Percentiles rank a stretch among this genome's conserved stretches.
Evolutionary conservation across 2,329 filamentous ascomycete genomes (phyloP).

Genomic region (Ophiostoma ulmi): DNA sequence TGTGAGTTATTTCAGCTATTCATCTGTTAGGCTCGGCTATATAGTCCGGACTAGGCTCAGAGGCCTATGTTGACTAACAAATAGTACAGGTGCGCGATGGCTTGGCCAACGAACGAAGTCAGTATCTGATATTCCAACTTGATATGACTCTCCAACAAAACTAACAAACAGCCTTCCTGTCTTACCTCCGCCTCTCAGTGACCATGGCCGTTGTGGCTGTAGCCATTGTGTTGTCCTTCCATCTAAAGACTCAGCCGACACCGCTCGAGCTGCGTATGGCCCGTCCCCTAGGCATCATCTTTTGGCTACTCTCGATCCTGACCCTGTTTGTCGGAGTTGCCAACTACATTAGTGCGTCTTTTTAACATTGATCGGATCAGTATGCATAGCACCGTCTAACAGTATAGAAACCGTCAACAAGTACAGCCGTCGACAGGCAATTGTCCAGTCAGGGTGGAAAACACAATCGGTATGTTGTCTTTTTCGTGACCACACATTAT

Average conservation of each 20-base stretch:
- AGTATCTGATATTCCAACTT: constrained; percentile 21
- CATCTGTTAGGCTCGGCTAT: background rate
- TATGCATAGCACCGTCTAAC: background rate
- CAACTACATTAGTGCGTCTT: constrained; percentile 71
- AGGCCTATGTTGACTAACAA: constrained; percentile 25
- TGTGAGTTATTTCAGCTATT: constrained; percentile 36
- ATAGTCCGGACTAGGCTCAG: too few relatives aligned
- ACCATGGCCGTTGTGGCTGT: constrained; percentile 88
- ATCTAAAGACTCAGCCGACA: constrained; percentile 70
- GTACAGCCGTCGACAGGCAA: constrained; percentile 70
- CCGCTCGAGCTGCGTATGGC: constrained; percentile 69
- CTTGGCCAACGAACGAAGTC: constrained; percentile 71
- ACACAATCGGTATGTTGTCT: constrained; percentile 66
- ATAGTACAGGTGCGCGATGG: constrained; percentile 51
- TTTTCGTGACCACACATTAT: background rate
- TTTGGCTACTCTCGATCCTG: constrained; percentile 76
- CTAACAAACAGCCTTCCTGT: constrained; percentile 62
- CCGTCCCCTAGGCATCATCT: constrained; percentile 76
- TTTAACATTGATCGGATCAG: background rate
- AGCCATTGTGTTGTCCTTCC: constrained; percentile 89
- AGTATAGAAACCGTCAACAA: constrained; percentile 62
- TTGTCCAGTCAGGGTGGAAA: constrained; percentile 91
- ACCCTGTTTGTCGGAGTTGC: constrained; percentile 72
- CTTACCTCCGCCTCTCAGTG: constrained; percentile 80
- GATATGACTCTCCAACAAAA: background rate